These are phyloP conservation scores for Barbarea vulgaris DNA, from an alignment of 345 rosid species.

Conservation along the genomic window DNA sequence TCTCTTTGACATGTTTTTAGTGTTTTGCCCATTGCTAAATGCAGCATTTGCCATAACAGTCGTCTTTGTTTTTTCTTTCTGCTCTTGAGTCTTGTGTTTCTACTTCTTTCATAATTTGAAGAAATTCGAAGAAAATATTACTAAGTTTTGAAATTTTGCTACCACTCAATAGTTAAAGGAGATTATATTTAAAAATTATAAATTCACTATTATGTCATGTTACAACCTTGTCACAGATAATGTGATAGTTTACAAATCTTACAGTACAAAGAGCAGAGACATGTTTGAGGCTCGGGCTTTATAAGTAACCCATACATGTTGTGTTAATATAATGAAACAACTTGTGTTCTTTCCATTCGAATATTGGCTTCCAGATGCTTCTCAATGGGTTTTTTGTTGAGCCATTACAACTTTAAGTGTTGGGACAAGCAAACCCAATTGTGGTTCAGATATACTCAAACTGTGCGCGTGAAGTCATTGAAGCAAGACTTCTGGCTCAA, in stretches of 20 bases:
- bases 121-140: background rate
- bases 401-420: background rate
- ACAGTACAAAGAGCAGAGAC: background rate
- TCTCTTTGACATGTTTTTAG: background rate
- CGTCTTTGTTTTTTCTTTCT: background rate
- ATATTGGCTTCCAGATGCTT: conserved; percentile 8
- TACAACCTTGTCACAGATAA: background rate
- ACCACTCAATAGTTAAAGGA: background rate
- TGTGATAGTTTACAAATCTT: background rate
- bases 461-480: background rate
- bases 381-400: background rate
- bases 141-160: background rate
- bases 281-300: background rate
- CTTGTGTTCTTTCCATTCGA: conserved; percentile 2
- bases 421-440: background rate
- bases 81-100: background rate
- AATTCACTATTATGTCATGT: background rate
- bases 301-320: conserved; percentile 3
- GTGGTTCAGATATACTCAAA: background rate
- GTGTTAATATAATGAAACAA: background rate
- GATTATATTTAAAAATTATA: background rate
- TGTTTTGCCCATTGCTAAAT: background rate
- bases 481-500: background rate
- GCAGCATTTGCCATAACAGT: background rate
- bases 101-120: background rate